Base-by-base conservation (phyloP, 306 rosid genomes). In the Mimosa bimucronata region DNA sequence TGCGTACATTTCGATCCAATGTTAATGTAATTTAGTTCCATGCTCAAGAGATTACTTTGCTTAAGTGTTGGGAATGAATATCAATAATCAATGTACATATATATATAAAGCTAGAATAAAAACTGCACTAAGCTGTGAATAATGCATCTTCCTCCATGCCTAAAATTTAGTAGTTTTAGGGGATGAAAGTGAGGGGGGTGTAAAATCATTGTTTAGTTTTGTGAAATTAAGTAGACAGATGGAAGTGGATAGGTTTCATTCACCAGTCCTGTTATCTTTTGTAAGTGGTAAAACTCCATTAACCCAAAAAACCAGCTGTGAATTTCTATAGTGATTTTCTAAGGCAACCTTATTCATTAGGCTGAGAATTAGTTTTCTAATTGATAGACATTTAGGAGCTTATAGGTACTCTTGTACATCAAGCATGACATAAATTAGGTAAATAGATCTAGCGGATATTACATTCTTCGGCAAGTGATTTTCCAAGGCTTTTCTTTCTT, bases 211-310 rank as follows among this genome's bases (percentile, higher is more conserved):
- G 53, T 48, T 16, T 48, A 48, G 53, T 18, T 16, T 46, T 46
- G 7, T 46, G 53, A 46, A 15, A 46, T 46, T 46, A 46, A 18
- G n/a, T 52, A 9, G 12, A 44, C 60, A 30, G 61, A 52, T 66
- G 57, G 44, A 18, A 46, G 31, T n/a, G 65, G 38, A 25, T 15
- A 76, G 40, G 78, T 34, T 82, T 82, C 60, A 61, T 30, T n/a
- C 37, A 9, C 29, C 14, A 57, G 29, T 57, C 29, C 64, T 55
- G 62, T 55, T 55, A 55, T 55, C 18, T 50, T 1, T 58, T 12
- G 23, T 18, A 16, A 31, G 41, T 30, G 44, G 40, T 31, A 70
- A 44, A 44, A 71, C 38, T 52, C 53, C 57, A 18, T 25, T 16
- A 18, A 16, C 28, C 30, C 7, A 26, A 72, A 65, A 25, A 72